Conservation (phyloP, 2,329 filamentous ascomycete species). For the Exophiala spinifera region DNA sequence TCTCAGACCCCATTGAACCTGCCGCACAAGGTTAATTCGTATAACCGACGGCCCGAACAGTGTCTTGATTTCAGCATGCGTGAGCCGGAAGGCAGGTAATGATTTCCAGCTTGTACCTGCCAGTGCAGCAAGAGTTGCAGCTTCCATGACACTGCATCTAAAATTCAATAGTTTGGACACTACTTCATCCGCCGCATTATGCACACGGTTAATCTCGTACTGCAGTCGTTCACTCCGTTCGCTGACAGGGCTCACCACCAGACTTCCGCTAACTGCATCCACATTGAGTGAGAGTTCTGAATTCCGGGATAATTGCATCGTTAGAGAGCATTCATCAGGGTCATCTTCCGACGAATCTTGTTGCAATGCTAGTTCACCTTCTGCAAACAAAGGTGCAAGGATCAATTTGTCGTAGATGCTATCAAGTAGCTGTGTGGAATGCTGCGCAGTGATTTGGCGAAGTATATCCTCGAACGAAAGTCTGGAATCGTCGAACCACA, state of each 20-base stretch:
- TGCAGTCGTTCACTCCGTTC: slow-evolving; percentile 59
- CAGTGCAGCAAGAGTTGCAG: slow-evolving; percentile 12
- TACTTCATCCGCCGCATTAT: slow-evolving; percentile 44
- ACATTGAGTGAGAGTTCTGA: slow-evolving; percentile 62
- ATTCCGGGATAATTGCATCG: slow-evolving; percentile 65
- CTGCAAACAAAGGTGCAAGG: slow-evolving; percentile 59
- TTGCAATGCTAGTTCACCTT: slow-evolving; percentile 56
- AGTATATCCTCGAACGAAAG: slow-evolving; percentile 74
- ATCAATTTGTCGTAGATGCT: slow-evolving; percentile 61
- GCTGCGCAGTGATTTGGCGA: slow-evolving; percentile 69
- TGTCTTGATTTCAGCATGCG: slow-evolving; percentile 49
- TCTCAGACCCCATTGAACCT: slow-evolving; percentile 64
- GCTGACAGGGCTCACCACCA: slow-evolving; percentile 66
- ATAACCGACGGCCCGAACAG: slow-evolving; percentile 63
- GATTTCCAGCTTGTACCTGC: slow-evolving; percentile 34
- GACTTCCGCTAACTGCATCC: slow-evolving; percentile 74
- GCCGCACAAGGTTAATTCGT: slow-evolving; percentile 66
- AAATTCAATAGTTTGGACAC: slow-evolving; percentile 32
- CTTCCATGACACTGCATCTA: slow-evolving; percentile 26
- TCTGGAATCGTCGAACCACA: slow-evolving; percentile 63
- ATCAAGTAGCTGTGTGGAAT: slow-evolving; percentile 69
- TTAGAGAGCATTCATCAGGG: slow-evolving; percentile 65
- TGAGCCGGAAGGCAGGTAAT: slow-evolving; percentile 41
- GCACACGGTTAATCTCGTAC: slow-evolving; percentile 58
- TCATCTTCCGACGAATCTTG: slow-evolving; percentile 59